phyloP scores from a whole-genome alignment of 257 asterid species.

The Haberlea rhodopensis region DNA sequence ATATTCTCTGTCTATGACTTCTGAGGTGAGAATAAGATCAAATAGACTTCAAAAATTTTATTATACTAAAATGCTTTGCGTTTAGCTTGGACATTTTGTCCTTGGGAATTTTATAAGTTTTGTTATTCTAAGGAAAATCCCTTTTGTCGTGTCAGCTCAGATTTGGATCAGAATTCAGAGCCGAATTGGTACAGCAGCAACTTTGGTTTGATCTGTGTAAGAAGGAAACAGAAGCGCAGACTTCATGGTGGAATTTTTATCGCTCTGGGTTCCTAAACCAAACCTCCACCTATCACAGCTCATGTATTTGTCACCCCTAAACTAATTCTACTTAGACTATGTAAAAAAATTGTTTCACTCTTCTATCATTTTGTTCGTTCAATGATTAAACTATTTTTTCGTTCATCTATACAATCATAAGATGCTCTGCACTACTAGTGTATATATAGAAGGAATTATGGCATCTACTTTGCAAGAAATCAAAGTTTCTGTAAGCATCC shows the following conservation, averaged over 20 bases:
- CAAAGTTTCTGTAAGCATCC: background rate
- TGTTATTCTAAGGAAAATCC: too few species aligned
- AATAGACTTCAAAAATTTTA: too few species aligned
- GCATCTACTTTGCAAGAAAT: conserved; percentile 2
- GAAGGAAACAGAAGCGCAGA: background rate
- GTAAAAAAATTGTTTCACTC: conserved; percentile 5
- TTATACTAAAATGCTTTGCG: too few species aligned
- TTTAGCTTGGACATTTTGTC: too few species aligned
- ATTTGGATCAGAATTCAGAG: too few species aligned
- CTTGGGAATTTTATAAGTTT: too few species aligned
- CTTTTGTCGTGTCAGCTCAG: too few species aligned
- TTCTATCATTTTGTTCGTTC: conserved; percentile 3
- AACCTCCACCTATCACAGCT: conserved; percentile 27
- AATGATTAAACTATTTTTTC: conserved; percentile 16
- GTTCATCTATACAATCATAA: conserved; percentile 6
- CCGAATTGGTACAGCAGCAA: too few species aligned
- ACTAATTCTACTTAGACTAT: conserved; percentile 28
- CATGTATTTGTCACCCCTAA: conserved; percentile 44
- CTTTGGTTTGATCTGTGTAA: too few species aligned
- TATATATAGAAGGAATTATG: too few species aligned
- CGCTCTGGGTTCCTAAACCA: conserved; percentile 26
- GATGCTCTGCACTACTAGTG: background rate
- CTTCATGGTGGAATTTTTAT: background rate
- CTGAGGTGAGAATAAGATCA: too few species aligned
- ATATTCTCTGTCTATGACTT: too few species aligned